Evolutionary conservation across 306 rosid genomes (phyloP).

Genomic region (Cercis canadensis): DNA sequence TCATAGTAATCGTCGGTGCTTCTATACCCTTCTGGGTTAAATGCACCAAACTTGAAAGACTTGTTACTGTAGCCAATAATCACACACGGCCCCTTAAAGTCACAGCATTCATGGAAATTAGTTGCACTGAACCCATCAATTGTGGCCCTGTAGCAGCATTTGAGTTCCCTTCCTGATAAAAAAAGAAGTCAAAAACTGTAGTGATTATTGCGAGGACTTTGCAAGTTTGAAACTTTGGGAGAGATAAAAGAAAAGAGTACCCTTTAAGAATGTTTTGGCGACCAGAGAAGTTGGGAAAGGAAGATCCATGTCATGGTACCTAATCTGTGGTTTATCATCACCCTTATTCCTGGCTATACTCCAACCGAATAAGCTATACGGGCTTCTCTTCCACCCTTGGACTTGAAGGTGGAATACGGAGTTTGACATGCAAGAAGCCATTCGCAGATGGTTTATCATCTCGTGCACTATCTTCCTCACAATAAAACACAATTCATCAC

Average conservation of each 20-base stretch:
- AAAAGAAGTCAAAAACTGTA: not conserved
- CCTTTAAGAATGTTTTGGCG: conserved; percentile 70
- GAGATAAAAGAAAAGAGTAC: conserved; percentile 38
- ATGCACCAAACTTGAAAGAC: conserved; percentile 91
- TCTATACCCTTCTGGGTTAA: conserved; percentile 91
- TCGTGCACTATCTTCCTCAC: conserved; percentile 7
- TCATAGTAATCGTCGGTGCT: conserved; percentile 95
- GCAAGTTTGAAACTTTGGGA: conserved; percentile 10
- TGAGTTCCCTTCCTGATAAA: conserved; percentile 76
- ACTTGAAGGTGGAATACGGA: conserved; percentile 20
- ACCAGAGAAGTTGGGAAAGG: conserved; percentile 74
- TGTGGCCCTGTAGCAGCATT: conserved; percentile 87
- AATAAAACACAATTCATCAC: conserved; percentile 17
- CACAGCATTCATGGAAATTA: conserved; percentile 73
- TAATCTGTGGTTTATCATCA: conserved; percentile 54
- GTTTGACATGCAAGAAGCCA: conserved; percentile 65
- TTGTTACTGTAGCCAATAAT: conserved; percentile 83
- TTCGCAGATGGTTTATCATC: conserved; percentile 34
- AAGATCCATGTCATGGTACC: conserved; percentile 77
- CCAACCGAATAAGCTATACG: conserved; percentile 76
- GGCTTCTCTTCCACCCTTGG: conserved; percentile 47
- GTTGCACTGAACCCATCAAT: conserved; percentile 83
- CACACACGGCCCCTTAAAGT: conserved; percentile 93
- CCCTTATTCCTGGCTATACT: conserved; percentile 53
- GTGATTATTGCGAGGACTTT: not conserved